Conservation (phyloP, 805 yeast genomes). For the Yarrowia keelungensis region DNA sequence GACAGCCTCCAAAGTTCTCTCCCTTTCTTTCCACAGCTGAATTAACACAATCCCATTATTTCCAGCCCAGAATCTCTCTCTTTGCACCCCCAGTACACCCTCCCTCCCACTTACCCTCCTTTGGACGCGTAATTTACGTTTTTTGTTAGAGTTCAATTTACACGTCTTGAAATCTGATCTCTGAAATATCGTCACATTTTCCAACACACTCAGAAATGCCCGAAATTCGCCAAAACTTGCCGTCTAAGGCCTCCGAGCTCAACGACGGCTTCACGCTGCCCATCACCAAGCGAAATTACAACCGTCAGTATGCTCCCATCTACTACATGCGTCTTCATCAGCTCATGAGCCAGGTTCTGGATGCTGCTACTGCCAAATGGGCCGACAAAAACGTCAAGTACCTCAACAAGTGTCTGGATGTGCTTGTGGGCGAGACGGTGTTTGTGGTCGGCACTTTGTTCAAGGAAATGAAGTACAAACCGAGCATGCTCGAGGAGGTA, state of each 20-base stretch:
- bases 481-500: constrained; percentile 84
- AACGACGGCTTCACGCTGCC: constrained; percentile 14
- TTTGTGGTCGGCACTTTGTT: constrained; percentile 91
- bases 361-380: constrained; percentile 63
- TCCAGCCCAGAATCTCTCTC: background rate
- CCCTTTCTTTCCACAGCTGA: no score
- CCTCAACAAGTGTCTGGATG: constrained; percentile 65
- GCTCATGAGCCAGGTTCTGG: constrained; percentile 57
- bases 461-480: constrained; percentile 82
- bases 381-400: constrained; percentile 52
- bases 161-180: background rate
- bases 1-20: no score
- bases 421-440: constrained; percentile 64
- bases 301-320: constrained; percentile 63
- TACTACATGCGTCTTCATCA: constrained; percentile 61
- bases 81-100: background rate
- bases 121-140: background rate
- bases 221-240: background rate
- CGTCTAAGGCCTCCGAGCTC: background rate
- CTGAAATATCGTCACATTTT: background rate
- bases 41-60: no score
- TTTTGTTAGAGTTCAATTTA: constrained; percentile 7
- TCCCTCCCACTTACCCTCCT: constrained; percentile 3
- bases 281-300: constrained; percentile 54
- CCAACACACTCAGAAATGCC: background rate